Percentiles rank a stretch among this genome's conserved stretches.
Conservation (phyloP, 441 rosid genomes). For the Monsonia emarginata region DNA sequence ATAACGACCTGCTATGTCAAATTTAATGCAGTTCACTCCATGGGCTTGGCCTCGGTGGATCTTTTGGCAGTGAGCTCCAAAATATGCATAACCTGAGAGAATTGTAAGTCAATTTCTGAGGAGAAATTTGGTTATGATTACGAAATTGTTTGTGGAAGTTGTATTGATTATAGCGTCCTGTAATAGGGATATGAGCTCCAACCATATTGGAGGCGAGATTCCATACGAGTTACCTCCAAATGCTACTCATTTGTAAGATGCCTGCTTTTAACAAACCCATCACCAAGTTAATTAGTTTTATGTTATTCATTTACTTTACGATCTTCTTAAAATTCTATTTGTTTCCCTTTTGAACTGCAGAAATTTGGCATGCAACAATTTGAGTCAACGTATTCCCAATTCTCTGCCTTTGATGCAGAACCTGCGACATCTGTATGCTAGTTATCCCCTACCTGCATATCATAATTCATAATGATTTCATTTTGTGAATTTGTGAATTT, state of each 20-base stretch:
- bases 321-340: constrained; percentile 7
- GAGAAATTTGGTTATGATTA: not conserved
- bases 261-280: constrained; percentile 2
- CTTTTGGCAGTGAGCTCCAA: constrained; percentile 59
- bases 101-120: constrained; percentile 41
- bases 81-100: constrained; percentile 57
- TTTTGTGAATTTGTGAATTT: constrained; percentile 14
- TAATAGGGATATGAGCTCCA: constrained; percentile 74
- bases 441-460: constrained; percentile 11
- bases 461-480: constrained; percentile 9
- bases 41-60: constrained; percentile 57
- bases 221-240: constrained; percentile 70
- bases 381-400: constrained; percentile 56
- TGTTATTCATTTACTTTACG: constrained; percentile 1
- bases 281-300: not conserved
- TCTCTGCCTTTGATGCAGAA: constrained; percentile 47
- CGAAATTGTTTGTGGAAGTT: constrained; percentile 9
- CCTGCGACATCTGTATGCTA: constrained; percentile 61
- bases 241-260: constrained; percentile 66
- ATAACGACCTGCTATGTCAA: constrained; percentile 10
- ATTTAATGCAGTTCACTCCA: constrained; percentile 39
- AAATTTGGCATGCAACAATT: constrained; percentile 64
- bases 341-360: constrained; percentile 28
- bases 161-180: constrained; percentile 8
- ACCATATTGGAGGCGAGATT: constrained; percentile 59